Conservation (phyloP, 345 rosid genomes). For the Brassica incana region DNA sequence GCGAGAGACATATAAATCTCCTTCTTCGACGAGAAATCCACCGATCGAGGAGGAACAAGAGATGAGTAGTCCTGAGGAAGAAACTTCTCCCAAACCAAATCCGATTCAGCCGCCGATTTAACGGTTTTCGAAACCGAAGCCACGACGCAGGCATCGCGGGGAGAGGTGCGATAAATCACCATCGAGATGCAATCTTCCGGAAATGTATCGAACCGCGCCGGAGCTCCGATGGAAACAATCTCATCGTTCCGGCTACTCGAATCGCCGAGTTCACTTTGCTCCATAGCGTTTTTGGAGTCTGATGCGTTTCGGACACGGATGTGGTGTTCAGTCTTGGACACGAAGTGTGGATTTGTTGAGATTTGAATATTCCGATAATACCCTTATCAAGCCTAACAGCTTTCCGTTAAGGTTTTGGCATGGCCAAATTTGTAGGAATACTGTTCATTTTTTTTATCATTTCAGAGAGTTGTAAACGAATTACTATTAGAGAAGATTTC, state of each 20-base stretch:
- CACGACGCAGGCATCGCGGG: slow-evolving; percentile 49
- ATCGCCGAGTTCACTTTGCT: slow-evolving; percentile 13
- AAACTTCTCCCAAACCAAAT: slow-evolving; percentile 50
- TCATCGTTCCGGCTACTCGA: neutral
- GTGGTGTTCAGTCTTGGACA: no score
- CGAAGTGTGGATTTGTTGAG: no score
- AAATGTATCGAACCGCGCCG: slow-evolving; percentile 26
- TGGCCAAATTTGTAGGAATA: no score
- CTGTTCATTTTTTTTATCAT: no score
- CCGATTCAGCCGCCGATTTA: slow-evolving; percentile 48
- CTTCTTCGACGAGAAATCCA: slow-evolving; percentile 44
- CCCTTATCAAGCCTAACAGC: neutral
- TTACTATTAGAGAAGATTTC: no score
- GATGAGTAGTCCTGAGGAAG: slow-evolving; percentile 45
- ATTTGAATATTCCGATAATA: neutral
- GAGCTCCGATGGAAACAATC: no score
- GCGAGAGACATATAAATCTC: slow-evolving; percentile 43
- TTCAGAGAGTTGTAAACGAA: no score
- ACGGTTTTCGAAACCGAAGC: slow-evolving; percentile 49
- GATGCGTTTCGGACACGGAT: slow-evolving; percentile 16
- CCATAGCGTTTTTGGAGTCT: slow-evolving; percentile 8
- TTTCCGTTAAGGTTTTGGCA: no score
- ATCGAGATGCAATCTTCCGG: slow-evolving; percentile 58
- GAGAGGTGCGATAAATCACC: slow-evolving; percentile 48
- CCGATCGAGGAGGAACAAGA: slow-evolving; percentile 32